Conservation (phyloP, 2,329 filamentous ascomycete species). For the Zymoseptoria tritici region DNA sequence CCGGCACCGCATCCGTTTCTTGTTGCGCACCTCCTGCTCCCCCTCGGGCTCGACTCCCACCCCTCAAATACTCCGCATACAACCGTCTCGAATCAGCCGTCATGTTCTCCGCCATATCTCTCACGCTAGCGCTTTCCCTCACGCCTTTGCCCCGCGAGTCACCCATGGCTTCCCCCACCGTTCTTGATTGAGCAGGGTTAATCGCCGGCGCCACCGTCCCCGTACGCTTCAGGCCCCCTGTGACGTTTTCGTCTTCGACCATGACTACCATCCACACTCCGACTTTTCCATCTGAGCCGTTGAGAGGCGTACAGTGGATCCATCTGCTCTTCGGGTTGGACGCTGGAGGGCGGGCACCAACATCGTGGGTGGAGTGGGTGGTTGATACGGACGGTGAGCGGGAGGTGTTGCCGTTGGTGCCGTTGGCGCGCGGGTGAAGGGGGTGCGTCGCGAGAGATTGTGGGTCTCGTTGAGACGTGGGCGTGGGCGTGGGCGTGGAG, state of each 20-base stretch:
- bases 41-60: not conserved
- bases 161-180: constrained; percentile 1
- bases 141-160: not conserved
- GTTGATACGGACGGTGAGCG: not conserved
- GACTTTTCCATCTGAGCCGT: constrained; percentile 36
- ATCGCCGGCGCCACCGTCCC: not conserved
- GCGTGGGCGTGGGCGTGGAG: not conserved
- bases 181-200: not conserved
- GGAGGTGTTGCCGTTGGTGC: not conserved
- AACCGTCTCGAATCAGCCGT: constrained; percentile 24
- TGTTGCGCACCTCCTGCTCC: constrained; percentile 19
- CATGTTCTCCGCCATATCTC: constrained; percentile 5
- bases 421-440: not conserved
- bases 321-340: constrained; percentile 29
- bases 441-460: not conserved
- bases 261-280: constrained; percentile 44
- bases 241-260: constrained; percentile 34
- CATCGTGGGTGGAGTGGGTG: not conserved
- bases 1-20: constrained; percentile 5
- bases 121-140: not conserved
- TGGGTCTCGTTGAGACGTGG: not conserved
- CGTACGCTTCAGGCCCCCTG: constrained; percentile 19
- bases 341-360: not conserved
- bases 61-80: constrained; percentile 31
- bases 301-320: constrained; percentile 39